Percentiles rank a stretch among this genome's conserved stretches.
phyloP scores from a whole-genome alignment of 176 grass and related monocot genomes.

The Triticum urartu region DNA sequence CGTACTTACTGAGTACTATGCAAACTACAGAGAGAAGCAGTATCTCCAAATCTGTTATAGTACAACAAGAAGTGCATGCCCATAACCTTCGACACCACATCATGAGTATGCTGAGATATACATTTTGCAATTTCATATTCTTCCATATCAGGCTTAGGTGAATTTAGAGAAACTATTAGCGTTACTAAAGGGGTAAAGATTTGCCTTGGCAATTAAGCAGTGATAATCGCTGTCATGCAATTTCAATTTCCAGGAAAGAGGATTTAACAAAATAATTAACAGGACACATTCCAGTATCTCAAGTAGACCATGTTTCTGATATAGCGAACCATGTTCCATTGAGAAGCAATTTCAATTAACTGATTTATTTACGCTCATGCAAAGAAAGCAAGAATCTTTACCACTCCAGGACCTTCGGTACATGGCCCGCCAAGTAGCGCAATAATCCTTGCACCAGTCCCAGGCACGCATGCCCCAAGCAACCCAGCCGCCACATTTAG shows the following conservation, averaged over 20 bases:
- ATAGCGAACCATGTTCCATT: slow-evolving; percentile 19
- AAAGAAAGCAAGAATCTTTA: slow-evolving; percentile 48
- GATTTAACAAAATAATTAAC: background rate
- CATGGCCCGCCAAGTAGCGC: slow-evolving; percentile 87
- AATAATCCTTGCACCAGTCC: slow-evolving; percentile 91
- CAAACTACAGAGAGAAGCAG: background rate
- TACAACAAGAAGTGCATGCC: background rate
- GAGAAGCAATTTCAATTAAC: background rate
- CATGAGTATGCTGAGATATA: background rate
- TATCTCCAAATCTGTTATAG: background rate
- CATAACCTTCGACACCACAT: background rate
- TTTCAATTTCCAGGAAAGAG: background rate
- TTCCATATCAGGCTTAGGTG: background rate
- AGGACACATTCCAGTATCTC: background rate
- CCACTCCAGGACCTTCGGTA: slow-evolving; percentile 92
- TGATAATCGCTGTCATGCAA: background rate
- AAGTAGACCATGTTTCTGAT: background rate
- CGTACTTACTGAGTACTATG: background rate
- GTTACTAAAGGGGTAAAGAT: background rate
- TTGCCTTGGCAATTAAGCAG: background rate
- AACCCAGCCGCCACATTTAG: slow-evolving; percentile 85
- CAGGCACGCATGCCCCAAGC: slow-evolving; percentile 80
- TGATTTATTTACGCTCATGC: background rate
- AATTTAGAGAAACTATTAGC: background rate
- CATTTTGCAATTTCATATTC: background rate